A percentile compares a stretch with the other conserved stretches of the same genome.
These are phyloP conservation scores for Talaromyces stipitatus DNA, from an alignment of 495 filamentous ascomycete genomes.

Conservation along the genomic window DNA sequence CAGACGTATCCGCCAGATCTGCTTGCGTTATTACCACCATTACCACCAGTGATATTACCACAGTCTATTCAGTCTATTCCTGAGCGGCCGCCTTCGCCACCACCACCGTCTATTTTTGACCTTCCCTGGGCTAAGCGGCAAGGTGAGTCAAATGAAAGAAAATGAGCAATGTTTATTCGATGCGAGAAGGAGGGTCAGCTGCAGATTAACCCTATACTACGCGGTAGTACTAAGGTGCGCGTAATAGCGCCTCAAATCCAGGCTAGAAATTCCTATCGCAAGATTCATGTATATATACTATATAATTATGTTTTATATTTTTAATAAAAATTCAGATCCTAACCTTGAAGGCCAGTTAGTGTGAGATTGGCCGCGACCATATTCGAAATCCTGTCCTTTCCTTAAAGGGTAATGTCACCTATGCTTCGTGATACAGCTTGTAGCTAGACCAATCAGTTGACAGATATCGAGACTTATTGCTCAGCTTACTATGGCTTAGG, in stretches of 20 bases:
- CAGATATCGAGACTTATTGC: too few species aligned
- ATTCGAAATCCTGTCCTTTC: neutral
- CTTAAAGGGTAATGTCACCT: neutral
- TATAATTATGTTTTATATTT: neutral
- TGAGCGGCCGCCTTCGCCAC: constrained; percentile 1
- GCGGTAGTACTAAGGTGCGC: neutral
- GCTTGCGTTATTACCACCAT: neutral
- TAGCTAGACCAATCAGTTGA: neutral
- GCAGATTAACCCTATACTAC: neutral
- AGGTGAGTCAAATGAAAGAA: neutral
- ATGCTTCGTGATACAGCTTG: neutral
- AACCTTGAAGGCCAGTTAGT: neutral
- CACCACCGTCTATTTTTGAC: constrained; percentile 13
- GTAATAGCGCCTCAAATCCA: neutral
- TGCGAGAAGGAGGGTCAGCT: neutral
- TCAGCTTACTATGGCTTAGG: neutral
- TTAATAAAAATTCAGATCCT: neutral
- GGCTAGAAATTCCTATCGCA: neutral
- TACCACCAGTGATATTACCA: neutral
- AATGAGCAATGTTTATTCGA: neutral
- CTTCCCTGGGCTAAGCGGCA: constrained; percentile 8
- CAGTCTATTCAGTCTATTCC: neutral
- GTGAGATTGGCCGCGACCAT: neutral
- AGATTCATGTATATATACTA: neutral
- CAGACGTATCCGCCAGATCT: neutral